Base-by-base conservation (phyloP, 73 alveolate genomes). In the Paramecium pentaurelia region DNA sequence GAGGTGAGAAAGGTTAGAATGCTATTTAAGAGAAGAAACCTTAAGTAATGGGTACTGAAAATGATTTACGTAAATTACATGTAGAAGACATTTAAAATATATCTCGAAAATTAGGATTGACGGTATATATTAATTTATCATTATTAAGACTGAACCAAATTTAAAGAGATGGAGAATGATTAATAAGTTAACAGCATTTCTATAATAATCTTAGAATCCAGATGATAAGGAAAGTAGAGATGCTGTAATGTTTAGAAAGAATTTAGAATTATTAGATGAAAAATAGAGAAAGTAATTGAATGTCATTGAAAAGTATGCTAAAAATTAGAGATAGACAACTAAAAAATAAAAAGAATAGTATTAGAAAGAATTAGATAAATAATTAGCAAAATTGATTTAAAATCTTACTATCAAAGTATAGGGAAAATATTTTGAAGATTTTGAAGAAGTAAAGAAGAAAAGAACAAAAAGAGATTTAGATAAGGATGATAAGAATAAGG, bases 11-110 rank as follows among this genome's bases (percentile, higher is more conserved):
- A 86, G 92, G 95, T 30, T 88, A 92, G 88, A 95, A 95, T 95
- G 97, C 94, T 71, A 93, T 60, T 60, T 88, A 84, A 93, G 95
- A 93, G 95, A 95, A 75, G 93, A 93, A 77, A n/a, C 75, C 71
- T 6, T 93, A 98, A 10, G 99, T 98, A 2, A 98, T 99, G 20
- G 99, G 99, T 6, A 98, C 99, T 28, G 98, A 98, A 80, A 99
- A 99, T 58, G 99, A 98, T 93, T 94, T 98, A 90, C 93, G 99
- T 86, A 98, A 96, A 86, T 95, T 98, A 40, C 94, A 96, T 83
- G 97, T 96, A 90, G 98, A 96, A 68, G 98, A 95, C 32, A 97
- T 97, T 36, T 92, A 92, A 92, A 93, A 93, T 37, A 93, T 92
- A 84, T 92, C 97, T 92, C 59, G 94, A 34, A 97, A 96, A n/a